Evolutionary conservation across 1,284 basidiomycete genomes (phyloP), one percentile per base, ranked within the genome.

Genomic region (Irpex sp.): DNA sequence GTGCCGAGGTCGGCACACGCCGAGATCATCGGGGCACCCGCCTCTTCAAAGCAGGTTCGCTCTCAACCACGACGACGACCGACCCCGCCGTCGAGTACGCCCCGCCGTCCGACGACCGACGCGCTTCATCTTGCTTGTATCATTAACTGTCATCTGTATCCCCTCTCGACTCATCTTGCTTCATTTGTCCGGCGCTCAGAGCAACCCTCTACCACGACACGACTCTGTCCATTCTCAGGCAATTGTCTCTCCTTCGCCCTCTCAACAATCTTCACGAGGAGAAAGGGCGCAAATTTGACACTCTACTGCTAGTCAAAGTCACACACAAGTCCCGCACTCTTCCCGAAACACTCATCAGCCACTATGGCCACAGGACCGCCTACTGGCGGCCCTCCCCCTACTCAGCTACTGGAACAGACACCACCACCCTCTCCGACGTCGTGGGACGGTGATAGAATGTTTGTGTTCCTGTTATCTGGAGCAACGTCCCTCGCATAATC

Each of bases 381-480:
- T n/a, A 53, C 65, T 8, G 57, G 56, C 59, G 57, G 21, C 54
- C 55, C 37, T 57, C 26, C 17, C 64, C 56, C 46, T 56, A 47
- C 26, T 54, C 54, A 63, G 60, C 64, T 37, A 31, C 51, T 61
- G 26, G 56, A 61, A 19, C 15, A 58, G 8, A 59, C 67, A n/a
- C 59, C 71, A 51, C 57, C 69, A 17, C 63, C 76, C 15, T 63
- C 70, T 50, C 70, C 68, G 58, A 64, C 75, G 5, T 77, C 79
- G 9, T 85, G 84, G 84, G 83, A 86, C 66, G 84, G 83, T 61
- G 84, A 86, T 73, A 80, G 76, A 70, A 85, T 82, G 81, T 82
- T 26, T 26, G 57, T 69, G 76, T n/a, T 50, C 5, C 39, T 71
- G 17, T 46, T 21, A 56, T 57, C 65, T 64, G 62, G 66, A 64